Percentiles rank a stretch among this genome's conserved stretches.
These are phyloP conservation scores for Pyrenochaeta sp. DNA, from an alignment of 2,329 filamentous ascomycete species.

Conservation along the genomic window DNA sequence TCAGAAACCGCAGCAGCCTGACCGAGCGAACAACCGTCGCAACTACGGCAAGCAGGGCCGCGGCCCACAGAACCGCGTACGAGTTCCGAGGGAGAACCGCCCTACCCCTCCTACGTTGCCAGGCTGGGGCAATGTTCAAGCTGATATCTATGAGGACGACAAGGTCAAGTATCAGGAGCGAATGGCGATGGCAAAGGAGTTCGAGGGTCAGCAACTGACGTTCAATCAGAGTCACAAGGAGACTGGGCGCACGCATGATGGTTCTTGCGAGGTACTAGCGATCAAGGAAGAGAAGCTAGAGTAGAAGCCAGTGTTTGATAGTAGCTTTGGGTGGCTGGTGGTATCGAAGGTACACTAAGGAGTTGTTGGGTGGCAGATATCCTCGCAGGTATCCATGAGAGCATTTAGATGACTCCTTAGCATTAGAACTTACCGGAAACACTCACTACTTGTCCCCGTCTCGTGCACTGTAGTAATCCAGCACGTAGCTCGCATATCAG, in stretches of 20 bases:
- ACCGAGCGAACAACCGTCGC: background rate
- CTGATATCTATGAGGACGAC: slow-evolving; percentile 12
- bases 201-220: slow-evolving; percentile 4
- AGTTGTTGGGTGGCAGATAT: too few relatives aligned
- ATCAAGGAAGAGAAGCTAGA: slow-evolving; percentile 8
- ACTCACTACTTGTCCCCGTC: background rate
- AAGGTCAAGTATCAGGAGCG: background rate
- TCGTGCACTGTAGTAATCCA: background rate
- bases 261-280: slow-evolving; percentile 9
- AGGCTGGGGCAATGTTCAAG: slow-evolving; percentile 14
- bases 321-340: background rate
- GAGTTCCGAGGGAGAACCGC: background rate
- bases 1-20: background rate
- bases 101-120: slow-evolving; percentile 4
- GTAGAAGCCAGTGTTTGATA: background rate
- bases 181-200: slow-evolving; percentile 1
- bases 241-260: background rate
- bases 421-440: background rate
- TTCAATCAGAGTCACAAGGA: slow-evolving; percentile 16
- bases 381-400: background rate
- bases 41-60: slow-evolving; percentile 4
- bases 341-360: too few relatives aligned
- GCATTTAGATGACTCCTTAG: background rate
- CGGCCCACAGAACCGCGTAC: background rate
- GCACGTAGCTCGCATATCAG: too few relatives aligned